Base-by-base conservation (phyloP, 2,329 filamentous ascomycete genomes). In the Chrysosporium keratinophilum region DNA sequence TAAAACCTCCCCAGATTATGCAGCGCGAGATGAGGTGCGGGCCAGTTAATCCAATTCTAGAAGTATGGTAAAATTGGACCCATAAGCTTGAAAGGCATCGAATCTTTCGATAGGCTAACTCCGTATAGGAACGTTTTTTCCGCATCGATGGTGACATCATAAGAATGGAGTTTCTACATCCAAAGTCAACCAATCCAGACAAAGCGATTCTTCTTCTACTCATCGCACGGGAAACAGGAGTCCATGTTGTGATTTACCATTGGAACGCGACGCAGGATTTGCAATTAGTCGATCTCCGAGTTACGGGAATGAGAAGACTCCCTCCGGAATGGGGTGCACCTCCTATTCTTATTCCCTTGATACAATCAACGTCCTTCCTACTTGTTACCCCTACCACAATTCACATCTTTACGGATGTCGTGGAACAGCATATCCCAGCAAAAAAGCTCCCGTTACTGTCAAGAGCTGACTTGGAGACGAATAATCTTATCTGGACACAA, bases 81-180 rank as follows among this genome's bases (percentile, higher is more conserved):
- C 20, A 14, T 39, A 5, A 37, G 35, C 17, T n/a, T 37, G 23
- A 40, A 43, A 19, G 17, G n/a, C 11, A 37, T 31, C n/a, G 14
- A 35, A 44, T 45, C 5, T 33, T 39, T 56, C 70, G 42, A 35
- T 20, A 20, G 15, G 15, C 50, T 59, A 48, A 56, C 35, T 34
- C 12, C 15, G 5, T 34, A 34, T 50, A 76, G 73, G 74, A 76
- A 61, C 67, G 65, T n/a, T 74, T 73, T 48, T 72, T 76, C 56
- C 65, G 67, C 44, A 73, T 88, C 6, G 78, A 82, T 6, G 89
- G 87, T 0, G 76, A 83, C n/a, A 87, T 97, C 53, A 76, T 91
- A 61, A 86, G 88, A 61, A 83, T 96, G 76, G 85, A 89, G 19
- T 98, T 97, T 59, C 75, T 98, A 2, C 81, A 85, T 56, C 87